Evolutionary conservation across 2,329 filamentous ascomycete genomes (phyloP), one percentile per base, ranked within the genome.

Genomic region (Penicillium griseofulvum): DNA sequence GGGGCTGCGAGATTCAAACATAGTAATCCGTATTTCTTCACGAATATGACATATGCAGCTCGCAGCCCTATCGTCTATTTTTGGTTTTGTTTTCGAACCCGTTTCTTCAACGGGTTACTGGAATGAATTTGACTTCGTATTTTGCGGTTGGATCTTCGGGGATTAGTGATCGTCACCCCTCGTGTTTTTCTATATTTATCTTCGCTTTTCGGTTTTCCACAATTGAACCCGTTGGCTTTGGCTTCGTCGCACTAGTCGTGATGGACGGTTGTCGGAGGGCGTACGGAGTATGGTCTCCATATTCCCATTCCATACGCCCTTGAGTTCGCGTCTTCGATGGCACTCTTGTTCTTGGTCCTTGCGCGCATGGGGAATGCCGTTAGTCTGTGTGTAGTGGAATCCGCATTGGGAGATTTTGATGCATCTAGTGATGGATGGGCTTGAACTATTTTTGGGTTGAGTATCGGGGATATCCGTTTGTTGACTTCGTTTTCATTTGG

Each of bases 121-220:
- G n/a, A n/a, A n/a, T n/a, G 22, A 22, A 22, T 22, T 22, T 22
- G 22, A 22, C 22, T 22, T 22, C 22, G 22, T 22, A 22, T 22
- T 22, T 22, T 28, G 26, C 28, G 28, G 28, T 29, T 29, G 11
- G 41, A 43, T 43, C 39, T 28, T 42, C 22, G 16, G 29, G 29
- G 12, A 31, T 37, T 33, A 29, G 11, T 33, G 52, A 55, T 55
- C 48, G 44, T 26, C 44, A 5, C n/a, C 12, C 26, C 33, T 52
- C 48, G 48, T 26, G 33, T 54, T 54, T 54, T 24, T 39, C 50
- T 56, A 47, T 49, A 49, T 56, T 54, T 38, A 42, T 53, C 42
- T 24, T 46, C 12, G 9, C 14, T 26, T 12, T 17, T 31, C n/a
- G n/a, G n/a, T n/a, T 22, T 8, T 31, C 5, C 7, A 2, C n/a